phyloP scores from a whole-genome alignment of 139 green algal genomes.

The Picochlorum sp. region DNA sequence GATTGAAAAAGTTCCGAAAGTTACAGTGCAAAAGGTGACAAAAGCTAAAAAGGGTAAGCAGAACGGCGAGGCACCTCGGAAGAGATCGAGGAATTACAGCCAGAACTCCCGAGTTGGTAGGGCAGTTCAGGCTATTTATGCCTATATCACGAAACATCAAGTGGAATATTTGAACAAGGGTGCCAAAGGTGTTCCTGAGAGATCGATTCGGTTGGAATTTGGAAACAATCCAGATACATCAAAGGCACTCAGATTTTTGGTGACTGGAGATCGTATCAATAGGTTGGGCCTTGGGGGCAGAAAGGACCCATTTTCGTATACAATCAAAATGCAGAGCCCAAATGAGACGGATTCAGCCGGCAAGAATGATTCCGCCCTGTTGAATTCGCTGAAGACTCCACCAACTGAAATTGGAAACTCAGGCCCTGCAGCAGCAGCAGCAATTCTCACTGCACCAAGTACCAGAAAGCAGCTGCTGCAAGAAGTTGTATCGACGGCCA shows the following conservation, averaged over 20 bases:
- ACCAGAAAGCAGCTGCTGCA: not conserved
- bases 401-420: constrained; percentile 6
- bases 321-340: constrained; percentile 6
- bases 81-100: not conserved
- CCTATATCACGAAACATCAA: constrained; percentile 23
- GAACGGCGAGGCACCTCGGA: not conserved
- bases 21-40: not conserved
- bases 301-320: constrained; percentile 35
- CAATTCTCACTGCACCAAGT: constrained; percentile 5
- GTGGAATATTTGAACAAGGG: constrained; percentile 3
- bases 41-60: not conserved
- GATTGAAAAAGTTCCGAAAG: not conserved
- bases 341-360: not conserved
- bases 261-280: constrained; percentile 23
- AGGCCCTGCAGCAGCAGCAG: not conserved
- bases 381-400: constrained; percentile 3
- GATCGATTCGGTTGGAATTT: constrained; percentile 24
- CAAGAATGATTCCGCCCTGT: not conserved
- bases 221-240: constrained; percentile 50
- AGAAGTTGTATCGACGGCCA: not conserved
- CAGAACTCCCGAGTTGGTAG: constrained; percentile 25
- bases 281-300: constrained; percentile 29
- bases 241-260: constrained; percentile 42
- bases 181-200: constrained; percentile 15
- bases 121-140: constrained; percentile 13